A percentile compares a stretch with the other conserved stretches of the same genome.
phyloP scores from a whole-genome alignment of 495 filamentous ascomycete species.

The Hypoxylon fragiforme region DNA sequence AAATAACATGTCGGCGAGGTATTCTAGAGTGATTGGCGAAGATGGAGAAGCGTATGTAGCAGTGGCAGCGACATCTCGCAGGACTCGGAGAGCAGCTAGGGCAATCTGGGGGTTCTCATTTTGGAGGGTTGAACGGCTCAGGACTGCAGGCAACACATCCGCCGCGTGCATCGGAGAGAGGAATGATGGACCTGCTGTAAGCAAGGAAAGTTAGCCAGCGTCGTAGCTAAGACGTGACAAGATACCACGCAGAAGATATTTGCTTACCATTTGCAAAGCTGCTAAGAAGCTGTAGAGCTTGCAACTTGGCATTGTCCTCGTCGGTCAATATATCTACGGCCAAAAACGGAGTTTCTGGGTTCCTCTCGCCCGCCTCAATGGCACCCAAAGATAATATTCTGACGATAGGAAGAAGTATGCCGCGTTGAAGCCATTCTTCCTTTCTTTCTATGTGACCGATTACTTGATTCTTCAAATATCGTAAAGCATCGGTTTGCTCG shows the following conservation, averaged over 20 bases:
- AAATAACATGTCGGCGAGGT: slow-evolving; percentile 69
- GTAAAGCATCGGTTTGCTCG: slow-evolving; percentile 66
- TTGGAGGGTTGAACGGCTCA: slow-evolving; percentile 66
- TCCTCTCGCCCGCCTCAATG: slow-evolving; percentile 41
- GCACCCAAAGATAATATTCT: slow-evolving; percentile 57
- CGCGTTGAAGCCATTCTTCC: slow-evolving; percentile 68
- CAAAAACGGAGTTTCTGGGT: slow-evolving; percentile 32
- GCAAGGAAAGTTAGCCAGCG: slow-evolving; percentile 21
- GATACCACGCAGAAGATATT: background rate
- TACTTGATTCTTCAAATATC: slow-evolving; percentile 81
- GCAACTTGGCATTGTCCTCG: slow-evolving; percentile 70
- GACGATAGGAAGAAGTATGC: slow-evolving; percentile 69
- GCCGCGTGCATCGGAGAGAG: slow-evolving; percentile 72
- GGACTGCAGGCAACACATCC: slow-evolving; percentile 64
- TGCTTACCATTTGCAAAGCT: slow-evolving; percentile 81
- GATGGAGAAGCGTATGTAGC: slow-evolving; percentile 48
- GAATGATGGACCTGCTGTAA: slow-evolving; percentile 78
- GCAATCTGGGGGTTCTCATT: slow-evolving; percentile 67
- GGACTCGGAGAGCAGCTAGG: slow-evolving; percentile 70
- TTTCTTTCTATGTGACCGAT: slow-evolving; percentile 89
- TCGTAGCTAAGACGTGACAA: slow-evolving; percentile 2
- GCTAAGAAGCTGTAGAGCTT: slow-evolving; percentile 77
- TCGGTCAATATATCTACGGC: slow-evolving; percentile 40
- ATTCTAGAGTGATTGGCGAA: slow-evolving; percentile 34
- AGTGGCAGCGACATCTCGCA: slow-evolving; percentile 73